Base-by-base conservation (phyloP, 768 basidiomycete species). In the Paxillus involutus region DNA sequence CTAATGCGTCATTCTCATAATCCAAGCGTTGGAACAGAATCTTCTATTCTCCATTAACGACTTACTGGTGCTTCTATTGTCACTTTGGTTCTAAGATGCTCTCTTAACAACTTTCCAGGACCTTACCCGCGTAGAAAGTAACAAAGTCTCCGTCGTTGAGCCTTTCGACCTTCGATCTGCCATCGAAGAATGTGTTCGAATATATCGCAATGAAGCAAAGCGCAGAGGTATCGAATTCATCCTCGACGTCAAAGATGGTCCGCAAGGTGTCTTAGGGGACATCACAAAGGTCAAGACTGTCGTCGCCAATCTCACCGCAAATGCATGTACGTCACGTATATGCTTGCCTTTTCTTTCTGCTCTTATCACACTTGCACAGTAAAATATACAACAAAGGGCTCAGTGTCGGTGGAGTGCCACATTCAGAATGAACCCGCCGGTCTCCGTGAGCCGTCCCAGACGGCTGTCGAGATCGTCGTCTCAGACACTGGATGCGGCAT, bases 1-100 rank as follows among this genome's bases (percentile, higher is more conserved):
- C 13, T 29, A 12, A 8, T 11, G 13, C 29, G 21, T 19, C 39
- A 12, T 52, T 6, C 17, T 49, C 8, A 6, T 47, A 26, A 43
- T 8, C 21, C 30, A 44, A 42, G 35, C 13, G 46, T 40, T 32
- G 42, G 32, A 46, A 21, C 62, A 84, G 84, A 83, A 83, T 53
- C 71, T 92, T 19, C 71, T 92, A 4, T 91, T 90, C 72, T 89
- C 89, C 4, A 90, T 92, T 68, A 91, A 91, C 65, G 89, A 92
- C 68, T 73, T 92, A 10, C 74, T 92, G 62, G 82, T 84, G 49
- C 13, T 73, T 59, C 12, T 14, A 26, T 19, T 6, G 19, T 36
- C 24, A 8, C 37, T 36, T 8, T 68, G 76, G n/a, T 45, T 92
- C 11, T 2, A 16, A n/a, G 19, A 1, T 36, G 3, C 13, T 12